Percentiles rank a stretch among this genome's conserved stretches.
Conservation (phyloP, 1,284 basidiomycete species). For the Ceratobasidium sp. region DNA sequence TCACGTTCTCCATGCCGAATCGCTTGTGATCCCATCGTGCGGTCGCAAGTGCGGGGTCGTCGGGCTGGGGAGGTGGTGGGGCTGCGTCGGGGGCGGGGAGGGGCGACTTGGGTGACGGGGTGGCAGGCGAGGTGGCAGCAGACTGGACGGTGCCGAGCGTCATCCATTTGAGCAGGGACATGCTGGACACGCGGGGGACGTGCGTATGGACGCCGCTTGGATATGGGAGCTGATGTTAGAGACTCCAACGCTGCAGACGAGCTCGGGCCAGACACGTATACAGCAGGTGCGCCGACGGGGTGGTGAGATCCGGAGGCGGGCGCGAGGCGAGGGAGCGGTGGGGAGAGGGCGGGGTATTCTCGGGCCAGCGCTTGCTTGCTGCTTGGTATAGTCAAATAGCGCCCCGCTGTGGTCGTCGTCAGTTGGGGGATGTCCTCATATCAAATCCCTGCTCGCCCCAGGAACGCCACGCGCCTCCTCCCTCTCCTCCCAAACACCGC, state of each 20-base stretch:
- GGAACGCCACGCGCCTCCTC: conserved; percentile 19
- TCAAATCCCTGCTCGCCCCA: too few species aligned
- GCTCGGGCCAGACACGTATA: background rate
- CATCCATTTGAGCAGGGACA: conserved; percentile 35
- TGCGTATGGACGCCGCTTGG: conserved; percentile 6
- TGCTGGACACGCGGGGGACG: conserved; percentile 5
- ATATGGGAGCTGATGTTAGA: background rate
- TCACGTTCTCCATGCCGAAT: conserved; percentile 92
- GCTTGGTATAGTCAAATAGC: too few species aligned
- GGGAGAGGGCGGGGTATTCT: conserved; percentile 17
- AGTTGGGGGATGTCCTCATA: background rate
- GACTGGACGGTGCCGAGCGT: too few species aligned
- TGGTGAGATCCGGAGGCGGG: conserved; percentile 19
- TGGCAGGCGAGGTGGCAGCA: too few species aligned
- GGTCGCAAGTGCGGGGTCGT: conserved; percentile 25
- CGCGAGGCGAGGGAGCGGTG: too few species aligned
- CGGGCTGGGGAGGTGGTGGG: conserved; percentile 15
- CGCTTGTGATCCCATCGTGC: conserved; percentile 66
- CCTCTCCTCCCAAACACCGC: background rate
- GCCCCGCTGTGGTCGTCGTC: conserved; percentile 2
- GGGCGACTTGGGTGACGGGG: background rate
- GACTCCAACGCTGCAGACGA: conserved; percentile 4
- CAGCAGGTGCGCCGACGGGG: background rate
- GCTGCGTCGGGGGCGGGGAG: background rate
- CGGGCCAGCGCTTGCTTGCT: too few species aligned